These are phyloP conservation scores for Kwoniella botswanensis DNA, from an alignment of 768 basidiomycete species.

Conservation along the genomic window DNA sequence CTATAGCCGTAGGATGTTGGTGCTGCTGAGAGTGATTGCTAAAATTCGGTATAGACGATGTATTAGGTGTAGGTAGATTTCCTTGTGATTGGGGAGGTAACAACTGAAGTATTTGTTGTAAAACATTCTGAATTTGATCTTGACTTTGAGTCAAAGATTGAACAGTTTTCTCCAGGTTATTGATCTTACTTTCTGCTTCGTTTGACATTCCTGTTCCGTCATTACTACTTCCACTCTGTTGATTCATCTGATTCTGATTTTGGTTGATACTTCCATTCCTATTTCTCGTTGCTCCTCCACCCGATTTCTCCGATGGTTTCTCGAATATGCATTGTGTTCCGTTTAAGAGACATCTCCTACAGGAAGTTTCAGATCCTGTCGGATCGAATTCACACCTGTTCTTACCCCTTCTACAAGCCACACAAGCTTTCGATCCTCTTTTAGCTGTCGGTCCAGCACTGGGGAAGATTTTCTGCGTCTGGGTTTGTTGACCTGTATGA, in stretches of 20 bases:
- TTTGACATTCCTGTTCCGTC: neutral
- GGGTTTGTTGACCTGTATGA: neutral
- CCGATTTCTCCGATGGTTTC: constrained; percentile 41
- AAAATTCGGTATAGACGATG: constrained; percentile 9
- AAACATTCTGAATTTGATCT: constrained; percentile 51
- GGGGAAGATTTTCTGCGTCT: constrained; percentile 2
- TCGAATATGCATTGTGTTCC: constrained; percentile 51
- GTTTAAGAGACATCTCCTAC: constrained; percentile 48
- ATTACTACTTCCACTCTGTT: neutral
- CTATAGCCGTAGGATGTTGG: constrained; percentile 24
- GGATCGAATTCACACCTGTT: constrained; percentile 55
- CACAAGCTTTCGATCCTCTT: constrained; percentile 47
- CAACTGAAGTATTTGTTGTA: constrained; percentile 53
- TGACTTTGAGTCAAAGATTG: constrained; percentile 50
- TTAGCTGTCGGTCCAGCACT: constrained; percentile 32
- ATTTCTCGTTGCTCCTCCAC: neutral
- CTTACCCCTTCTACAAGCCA: constrained; percentile 54
- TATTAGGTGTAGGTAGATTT: neutral
- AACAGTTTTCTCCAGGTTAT: constrained; percentile 47
- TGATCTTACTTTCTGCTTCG: constrained; percentile 34
- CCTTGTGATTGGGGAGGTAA: constrained; percentile 29
- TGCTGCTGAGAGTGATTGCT: constrained; percentile 11
- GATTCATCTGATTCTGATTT: neutral
- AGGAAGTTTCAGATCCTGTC: constrained; percentile 24
- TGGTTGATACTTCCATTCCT: constrained; percentile 25